Percentiles rank a stretch among this genome's conserved stretches.
phyloP scores from a whole-genome alignment of 1,284 basidiomycete species.

The Rhodotorula mucilaginosa region DNA sequence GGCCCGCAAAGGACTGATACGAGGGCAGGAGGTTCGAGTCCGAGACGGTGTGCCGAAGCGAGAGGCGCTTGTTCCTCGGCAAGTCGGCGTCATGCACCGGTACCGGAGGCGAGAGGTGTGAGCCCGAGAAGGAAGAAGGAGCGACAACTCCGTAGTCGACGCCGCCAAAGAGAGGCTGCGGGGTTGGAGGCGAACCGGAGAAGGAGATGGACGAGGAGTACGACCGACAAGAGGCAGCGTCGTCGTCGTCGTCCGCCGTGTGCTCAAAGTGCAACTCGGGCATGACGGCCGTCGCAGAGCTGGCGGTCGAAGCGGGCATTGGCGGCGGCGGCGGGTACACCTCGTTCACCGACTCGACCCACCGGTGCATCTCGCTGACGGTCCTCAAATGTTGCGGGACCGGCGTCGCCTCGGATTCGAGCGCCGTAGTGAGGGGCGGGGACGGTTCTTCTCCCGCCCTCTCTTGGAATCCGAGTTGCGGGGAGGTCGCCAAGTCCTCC shows the following conservation, averaged over 20 bases:
- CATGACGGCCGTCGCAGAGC: neutral
- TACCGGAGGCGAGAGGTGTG: neutral
- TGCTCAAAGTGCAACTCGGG: conserved; percentile 2
- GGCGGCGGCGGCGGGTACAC: neutral
- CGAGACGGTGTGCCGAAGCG: conserved; percentile 14
- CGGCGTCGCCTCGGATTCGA: neutral
- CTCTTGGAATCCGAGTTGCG: neutral
- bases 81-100: neutral
- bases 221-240: conserved; percentile 5
- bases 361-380: conserved; percentile 8
- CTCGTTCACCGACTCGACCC: conserved; percentile 6
- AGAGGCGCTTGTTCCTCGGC: neutral
- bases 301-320: neutral
- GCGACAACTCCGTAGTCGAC: neutral
- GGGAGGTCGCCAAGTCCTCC: neutral
- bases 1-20: conserved; percentile 14
- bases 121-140: neutral
- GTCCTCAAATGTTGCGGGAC: neutral
- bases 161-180: neutral
- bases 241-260: neutral
- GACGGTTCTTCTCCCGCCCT: neutral
- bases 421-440: neutral
- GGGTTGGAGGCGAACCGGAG: conserved; percentile 8
- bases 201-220: conserved; percentile 24
- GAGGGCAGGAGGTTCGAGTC: conserved; percentile 14